phyloP scores from a whole-genome alignment of 2,329 filamentous ascomycete genomes.

The Penicillium sp. region DNA sequence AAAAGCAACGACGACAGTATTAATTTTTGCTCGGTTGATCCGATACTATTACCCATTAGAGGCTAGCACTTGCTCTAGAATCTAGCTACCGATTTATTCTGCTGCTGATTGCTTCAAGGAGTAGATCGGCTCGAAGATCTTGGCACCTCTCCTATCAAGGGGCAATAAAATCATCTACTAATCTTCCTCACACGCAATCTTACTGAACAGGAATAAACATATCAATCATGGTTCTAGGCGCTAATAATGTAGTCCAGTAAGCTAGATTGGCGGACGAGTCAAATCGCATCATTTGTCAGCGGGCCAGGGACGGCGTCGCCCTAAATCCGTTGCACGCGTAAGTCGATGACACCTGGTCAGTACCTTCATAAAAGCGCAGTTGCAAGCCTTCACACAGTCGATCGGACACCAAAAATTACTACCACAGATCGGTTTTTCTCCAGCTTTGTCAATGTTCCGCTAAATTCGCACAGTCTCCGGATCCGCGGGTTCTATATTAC shows the following conservation, averaged over 20 bases:
- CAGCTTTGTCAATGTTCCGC: not conserved
- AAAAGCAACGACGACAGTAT: slow-evolving; percentile 20
- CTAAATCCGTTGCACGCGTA: not conserved
- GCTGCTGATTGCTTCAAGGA: too few relatives aligned
- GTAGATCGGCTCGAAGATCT: too few relatives aligned
- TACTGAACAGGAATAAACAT: too few relatives aligned
- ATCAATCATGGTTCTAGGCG: too few relatives aligned
- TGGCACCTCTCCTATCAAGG: too few relatives aligned
- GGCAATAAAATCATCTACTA: too few relatives aligned
- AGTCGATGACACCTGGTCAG: not conserved
- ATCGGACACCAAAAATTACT: not conserved
- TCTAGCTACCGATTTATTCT: too few relatives aligned
- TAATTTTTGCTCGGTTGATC: not conserved
- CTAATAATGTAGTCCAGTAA: not conserved
- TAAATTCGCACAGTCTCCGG: not conserved
- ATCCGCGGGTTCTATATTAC: not conserved
- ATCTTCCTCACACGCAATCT: too few relatives aligned
- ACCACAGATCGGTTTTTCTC: not conserved
- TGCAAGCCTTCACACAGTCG: not conserved
- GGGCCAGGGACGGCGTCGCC: not conserved
- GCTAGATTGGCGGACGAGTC: slow-evolving; percentile 2
- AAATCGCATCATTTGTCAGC: slow-evolving; percentile 22
- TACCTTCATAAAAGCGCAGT: not conserved
- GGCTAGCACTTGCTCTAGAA: not conserved
- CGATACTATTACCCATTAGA: not conserved